Evolutionary conservation across 306 rosid genomes (phyloP).

Genomic region (Vigna reflexopilosa): DNA sequence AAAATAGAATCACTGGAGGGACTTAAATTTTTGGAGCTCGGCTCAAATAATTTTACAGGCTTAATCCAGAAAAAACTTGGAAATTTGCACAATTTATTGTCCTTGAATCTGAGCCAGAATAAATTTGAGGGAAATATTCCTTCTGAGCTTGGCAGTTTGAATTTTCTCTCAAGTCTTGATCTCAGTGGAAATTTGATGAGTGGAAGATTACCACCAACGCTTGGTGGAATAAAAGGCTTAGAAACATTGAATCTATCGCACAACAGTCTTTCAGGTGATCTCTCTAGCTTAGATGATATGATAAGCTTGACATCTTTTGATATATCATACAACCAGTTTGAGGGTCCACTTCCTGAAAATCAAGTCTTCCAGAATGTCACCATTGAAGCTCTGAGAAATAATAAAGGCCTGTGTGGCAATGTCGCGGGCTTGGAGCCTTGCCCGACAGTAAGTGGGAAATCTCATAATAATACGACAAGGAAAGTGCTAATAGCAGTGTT

Average conservation of each 20-base stretch:
- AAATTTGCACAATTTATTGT: not conserved
- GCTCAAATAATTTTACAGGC: slow-evolving; percentile 11
- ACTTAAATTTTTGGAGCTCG: not conserved
- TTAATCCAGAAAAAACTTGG: slow-evolving; percentile 15
- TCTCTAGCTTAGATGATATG: not conserved
- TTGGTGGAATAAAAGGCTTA: slow-evolving; percentile 38
- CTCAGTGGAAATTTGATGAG: not conserved
- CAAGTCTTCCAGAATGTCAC: not conserved
- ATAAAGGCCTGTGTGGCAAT: slow-evolving; percentile 29
- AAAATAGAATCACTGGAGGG: not conserved
- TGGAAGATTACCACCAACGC: not conserved
- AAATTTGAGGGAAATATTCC: slow-evolving; percentile 30
- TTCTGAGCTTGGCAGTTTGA: slow-evolving; percentile 5
- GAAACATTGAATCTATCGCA: slow-evolving; percentile 37
- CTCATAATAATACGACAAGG: not conserved
- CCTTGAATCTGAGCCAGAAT: slow-evolving; percentile 11
- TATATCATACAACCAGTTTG: slow-evolving; percentile 1
- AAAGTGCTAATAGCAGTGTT: not conserved
- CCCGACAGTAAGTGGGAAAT: not conserved
- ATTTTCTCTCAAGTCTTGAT: not conserved
- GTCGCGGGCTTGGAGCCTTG: not conserved
- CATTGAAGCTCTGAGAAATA: not conserved
- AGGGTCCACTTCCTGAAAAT: not conserved
- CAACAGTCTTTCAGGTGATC: slow-evolving; percentile 27
- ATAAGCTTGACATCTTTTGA: not conserved